These are phyloP conservation scores for Agrocybe pediades DNA, from an alignment of 768 basidiomycete genomes.

Conservation along the genomic window DNA sequence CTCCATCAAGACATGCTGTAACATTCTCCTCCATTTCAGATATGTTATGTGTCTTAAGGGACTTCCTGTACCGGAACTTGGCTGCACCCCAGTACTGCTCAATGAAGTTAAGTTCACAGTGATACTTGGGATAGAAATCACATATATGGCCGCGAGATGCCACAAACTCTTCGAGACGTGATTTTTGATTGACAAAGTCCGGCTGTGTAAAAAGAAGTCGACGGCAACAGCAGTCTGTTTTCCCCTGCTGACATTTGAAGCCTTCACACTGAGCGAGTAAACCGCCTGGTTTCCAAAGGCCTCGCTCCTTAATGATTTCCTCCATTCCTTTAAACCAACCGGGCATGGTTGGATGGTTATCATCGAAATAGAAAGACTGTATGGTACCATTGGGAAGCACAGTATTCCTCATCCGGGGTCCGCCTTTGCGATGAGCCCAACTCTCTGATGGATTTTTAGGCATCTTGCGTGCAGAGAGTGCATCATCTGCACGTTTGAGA, in stretches of 20 bases:
- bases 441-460: constrained; percentile 18
- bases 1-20: constrained; percentile 25
- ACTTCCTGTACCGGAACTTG: constrained; percentile 27
- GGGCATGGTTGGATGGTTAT: constrained; percentile 30
- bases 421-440: constrained; percentile 17
- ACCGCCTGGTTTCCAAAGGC: constrained; percentile 21
- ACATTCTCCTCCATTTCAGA: constrained; percentile 35
- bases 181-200: constrained; percentile 20
- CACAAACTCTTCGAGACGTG: constrained; percentile 18
- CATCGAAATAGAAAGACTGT: constrained; percentile 34
- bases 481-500: constrained; percentile 19
- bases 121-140: constrained; percentile 32
- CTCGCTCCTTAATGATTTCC: constrained; percentile 28
- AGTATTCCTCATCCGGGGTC: constrained; percentile 16
- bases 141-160: constrained; percentile 15
- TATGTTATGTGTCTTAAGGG: constrained; percentile 23
- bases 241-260: constrained; percentile 28
- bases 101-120: constrained; percentile 38
- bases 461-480: constrained; percentile 18
- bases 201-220: constrained; percentile 19
- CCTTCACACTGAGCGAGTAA: constrained; percentile 25
- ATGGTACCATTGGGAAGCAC: neutral
- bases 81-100: constrained; percentile 37
- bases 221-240: constrained; percentile 30
- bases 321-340: constrained; percentile 43